Evolutionary conservation across 192 early-diverging fungal genomes (phyloP).

Genomic region (Podochytrium sp.): DNA sequence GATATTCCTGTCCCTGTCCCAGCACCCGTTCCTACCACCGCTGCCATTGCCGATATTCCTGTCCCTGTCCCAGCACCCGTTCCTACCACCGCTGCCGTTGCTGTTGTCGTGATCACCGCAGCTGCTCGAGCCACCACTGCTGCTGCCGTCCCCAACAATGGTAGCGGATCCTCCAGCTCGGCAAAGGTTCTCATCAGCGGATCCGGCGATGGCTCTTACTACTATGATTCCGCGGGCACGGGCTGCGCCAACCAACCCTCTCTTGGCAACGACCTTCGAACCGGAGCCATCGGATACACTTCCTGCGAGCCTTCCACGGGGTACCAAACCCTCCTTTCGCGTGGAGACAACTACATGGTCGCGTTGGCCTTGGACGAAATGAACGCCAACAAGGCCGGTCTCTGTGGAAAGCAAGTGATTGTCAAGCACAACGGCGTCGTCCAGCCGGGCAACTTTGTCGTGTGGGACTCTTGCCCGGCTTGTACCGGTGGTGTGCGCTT

Average conservation of each 20-base stretch:
- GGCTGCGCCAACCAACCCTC: background rate
- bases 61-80: too few species aligned
- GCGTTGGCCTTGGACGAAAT: constrained; percentile 16
- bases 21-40: too few species aligned
- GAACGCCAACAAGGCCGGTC: constrained; percentile 9
- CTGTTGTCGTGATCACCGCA: too few species aligned
- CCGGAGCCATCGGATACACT: constrained; percentile 15
- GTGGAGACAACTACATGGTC: constrained; percentile 13
- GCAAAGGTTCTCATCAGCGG: constrained; percentile 16
- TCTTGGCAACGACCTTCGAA: constrained; percentile 1
- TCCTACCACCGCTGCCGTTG: too few species aligned
- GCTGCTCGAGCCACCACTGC: too few species aligned
- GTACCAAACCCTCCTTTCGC: background rate
- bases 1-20: too few species aligned
- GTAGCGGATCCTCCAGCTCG: too few species aligned
- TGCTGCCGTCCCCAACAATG: too few species aligned
- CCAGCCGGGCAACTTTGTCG: background rate
- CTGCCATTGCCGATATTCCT: too few species aligned
- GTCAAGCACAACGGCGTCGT: background rate
- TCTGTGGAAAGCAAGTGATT: constrained; percentile 20
- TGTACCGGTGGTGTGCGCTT: constrained; percentile 17
- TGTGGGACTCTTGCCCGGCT: constrained; percentile 16
- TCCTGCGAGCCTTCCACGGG: constrained; percentile 9
- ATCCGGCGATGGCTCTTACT: constrained; percentile 5
- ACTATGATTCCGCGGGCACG: background rate